Evolutionary conservation across 179 eudicot genomes (phyloP).

Genomic region (Kewa caespitosa): DNA sequence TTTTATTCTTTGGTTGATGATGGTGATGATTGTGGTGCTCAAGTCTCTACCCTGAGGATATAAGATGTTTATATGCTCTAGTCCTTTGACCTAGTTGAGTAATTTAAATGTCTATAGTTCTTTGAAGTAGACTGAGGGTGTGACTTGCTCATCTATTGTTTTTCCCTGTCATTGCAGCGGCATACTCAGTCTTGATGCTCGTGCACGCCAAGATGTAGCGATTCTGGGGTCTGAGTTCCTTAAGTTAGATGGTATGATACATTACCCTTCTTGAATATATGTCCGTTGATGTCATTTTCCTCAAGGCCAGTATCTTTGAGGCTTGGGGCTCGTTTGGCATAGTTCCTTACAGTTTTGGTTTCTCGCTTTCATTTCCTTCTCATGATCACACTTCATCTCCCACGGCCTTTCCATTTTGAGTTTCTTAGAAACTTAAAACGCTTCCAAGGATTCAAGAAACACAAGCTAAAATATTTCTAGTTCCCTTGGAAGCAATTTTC

Average conservation of each 20-base stretch:
- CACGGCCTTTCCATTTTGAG: no score
- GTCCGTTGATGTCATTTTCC: background rate
- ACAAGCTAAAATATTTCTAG: no score
- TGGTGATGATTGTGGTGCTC: no score
- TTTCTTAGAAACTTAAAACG: no score
- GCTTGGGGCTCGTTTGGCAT: background rate
- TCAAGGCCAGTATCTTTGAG: background rate
- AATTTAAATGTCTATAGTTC: background rate
- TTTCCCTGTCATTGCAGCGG: conserved; percentile 44
- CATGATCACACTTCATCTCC: no score
- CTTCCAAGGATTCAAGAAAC: no score
- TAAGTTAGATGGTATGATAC: conserved; percentile 75
- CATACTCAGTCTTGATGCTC: conserved; percentile 78
- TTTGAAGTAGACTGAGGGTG: background rate
- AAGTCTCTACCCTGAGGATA: no score
- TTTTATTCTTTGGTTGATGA: no score
- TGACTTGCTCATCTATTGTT: background rate
- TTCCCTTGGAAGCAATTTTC: no score
- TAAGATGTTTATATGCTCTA: no score
- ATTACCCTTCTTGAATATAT: background rate
- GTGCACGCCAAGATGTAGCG: conserved; percentile 91
- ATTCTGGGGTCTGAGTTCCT: conserved; percentile 81
- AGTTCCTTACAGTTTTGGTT: background rate
- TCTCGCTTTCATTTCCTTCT: background rate
- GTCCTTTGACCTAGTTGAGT: no score